These are phyloP conservation scores for Mycena rosella DNA, from an alignment of 768 basidiomycete genomes.

Conservation along the genomic window DNA sequence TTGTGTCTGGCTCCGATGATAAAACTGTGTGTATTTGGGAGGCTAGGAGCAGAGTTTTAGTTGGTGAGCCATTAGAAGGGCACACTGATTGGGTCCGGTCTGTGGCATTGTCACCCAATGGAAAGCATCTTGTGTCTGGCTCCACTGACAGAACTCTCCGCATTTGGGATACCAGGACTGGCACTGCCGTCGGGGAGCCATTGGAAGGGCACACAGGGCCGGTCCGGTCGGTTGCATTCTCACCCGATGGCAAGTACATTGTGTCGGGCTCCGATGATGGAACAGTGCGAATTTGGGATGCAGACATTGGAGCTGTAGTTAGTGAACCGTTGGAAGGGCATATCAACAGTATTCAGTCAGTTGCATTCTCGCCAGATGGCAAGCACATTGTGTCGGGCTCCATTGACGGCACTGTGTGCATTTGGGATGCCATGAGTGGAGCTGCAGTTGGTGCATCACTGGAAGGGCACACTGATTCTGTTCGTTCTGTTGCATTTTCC, in stretches of 20 bases:
- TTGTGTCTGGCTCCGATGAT: not conserved
- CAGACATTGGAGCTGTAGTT: too few relatives aligned
- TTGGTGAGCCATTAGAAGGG: not conserved
- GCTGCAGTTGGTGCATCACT: too few relatives aligned
- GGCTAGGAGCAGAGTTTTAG: too few relatives aligned
- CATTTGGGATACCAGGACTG: not conserved
- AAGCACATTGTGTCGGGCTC: too few relatives aligned
- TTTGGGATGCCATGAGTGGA: too few relatives aligned
- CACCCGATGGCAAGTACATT: not conserved
- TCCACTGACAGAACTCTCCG: not conserved
- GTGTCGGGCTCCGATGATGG: not conserved
- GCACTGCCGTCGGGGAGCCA: too few relatives aligned
- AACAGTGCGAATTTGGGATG: not conserved
- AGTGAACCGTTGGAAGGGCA: too few relatives aligned
- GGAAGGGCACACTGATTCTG: too few relatives aligned
- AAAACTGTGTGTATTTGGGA: not conserved
- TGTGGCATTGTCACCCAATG: not conserved
- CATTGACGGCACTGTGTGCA: too few relatives aligned
- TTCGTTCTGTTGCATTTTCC: too few relatives aligned
- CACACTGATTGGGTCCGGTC: not conserved
- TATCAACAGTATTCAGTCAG: too few relatives aligned
- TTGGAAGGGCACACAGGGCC: too few relatives aligned
- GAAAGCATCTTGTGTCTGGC: conserved; percentile 1
- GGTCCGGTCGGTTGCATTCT: not conserved
- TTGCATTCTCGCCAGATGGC: not conserved